A percentile compares a stretch with the other conserved stretches of the same genome.
These are phyloP conservation scores for Narthecium ossifragum DNA, from an alignment of 106 monocot genomes.

Conservation along the genomic window DNA sequence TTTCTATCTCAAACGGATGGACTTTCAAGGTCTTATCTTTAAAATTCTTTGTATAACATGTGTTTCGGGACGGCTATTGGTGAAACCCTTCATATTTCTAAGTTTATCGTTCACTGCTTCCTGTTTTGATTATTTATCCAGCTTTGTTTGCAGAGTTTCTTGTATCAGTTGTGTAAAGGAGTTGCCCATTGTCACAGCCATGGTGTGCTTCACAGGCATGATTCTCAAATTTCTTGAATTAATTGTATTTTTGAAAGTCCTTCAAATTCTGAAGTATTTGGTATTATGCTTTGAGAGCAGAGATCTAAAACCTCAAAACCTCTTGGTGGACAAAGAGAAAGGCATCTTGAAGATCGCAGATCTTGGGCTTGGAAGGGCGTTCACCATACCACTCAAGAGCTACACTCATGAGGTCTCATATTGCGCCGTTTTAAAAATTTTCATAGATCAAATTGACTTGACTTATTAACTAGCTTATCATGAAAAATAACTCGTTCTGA, in stretches of 20 bases:
- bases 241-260: too few species aligned
- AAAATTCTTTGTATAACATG: too few species aligned
- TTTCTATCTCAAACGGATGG: too few species aligned
- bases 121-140: too few species aligned
- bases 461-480: too few species aligned
- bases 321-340: constrained; percentile 90
- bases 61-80: too few species aligned
- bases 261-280: too few species aligned
- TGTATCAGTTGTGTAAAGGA: constrained; percentile 96
- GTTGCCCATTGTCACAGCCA: constrained; percentile 97
- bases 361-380: constrained; percentile 93
- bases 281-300: too few species aligned
- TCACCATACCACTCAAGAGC: constrained; percentile 88
- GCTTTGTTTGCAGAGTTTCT: constrained; percentile 66
- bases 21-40: too few species aligned
- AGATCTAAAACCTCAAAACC: constrained; percentile 97
- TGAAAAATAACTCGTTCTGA: too few species aligned
- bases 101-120: too few species aligned
- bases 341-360: constrained; percentile 95
- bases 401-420: constrained; percentile 88
- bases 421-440: neutral
- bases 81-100: too few species aligned
- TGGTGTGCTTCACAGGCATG: constrained; percentile 98
- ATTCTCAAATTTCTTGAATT: constrained; percentile 12
- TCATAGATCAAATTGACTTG: neutral